Conservation (phyloP, 2,329 filamentous ascomycete species). For the Tetracladium maxilliforme region DNA sequence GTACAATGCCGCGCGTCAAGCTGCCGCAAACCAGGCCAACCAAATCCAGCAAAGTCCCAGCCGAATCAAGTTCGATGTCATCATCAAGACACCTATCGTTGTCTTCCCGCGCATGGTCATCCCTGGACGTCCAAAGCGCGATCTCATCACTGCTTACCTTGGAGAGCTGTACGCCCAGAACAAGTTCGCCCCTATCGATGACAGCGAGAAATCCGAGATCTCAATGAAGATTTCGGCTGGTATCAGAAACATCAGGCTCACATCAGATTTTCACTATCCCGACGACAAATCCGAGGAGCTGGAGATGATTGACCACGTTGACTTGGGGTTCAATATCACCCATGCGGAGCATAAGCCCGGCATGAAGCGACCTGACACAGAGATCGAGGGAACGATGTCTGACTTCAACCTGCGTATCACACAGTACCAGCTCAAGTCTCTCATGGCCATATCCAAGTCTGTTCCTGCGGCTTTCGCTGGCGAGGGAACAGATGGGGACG, state of each 20-base stretch:
- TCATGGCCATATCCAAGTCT: slow-evolving; percentile 74
- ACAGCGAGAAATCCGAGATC: slow-evolving; percentile 55
- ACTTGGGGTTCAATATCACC: slow-evolving; percentile 82
- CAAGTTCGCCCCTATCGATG: slow-evolving; percentile 73
- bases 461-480: slow-evolving; percentile 78
- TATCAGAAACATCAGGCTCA: slow-evolving; percentile 82
- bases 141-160: slow-evolving; percentile 81
- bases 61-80: slow-evolving; percentile 85
- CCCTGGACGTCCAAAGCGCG: slow-evolving; percentile 55
- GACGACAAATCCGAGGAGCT: slow-evolving; percentile 65
- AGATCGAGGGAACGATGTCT: slow-evolving; percentile 84
- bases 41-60: slow-evolving; percentile 84
- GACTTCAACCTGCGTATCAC: slow-evolving; percentile 84
- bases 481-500: slow-evolving; percentile 53
- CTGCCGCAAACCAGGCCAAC: slow-evolving; percentile 82
- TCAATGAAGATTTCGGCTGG: slow-evolving; percentile 86
- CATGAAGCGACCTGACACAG: slow-evolving; percentile 71
- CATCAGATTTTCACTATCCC: slow-evolving; percentile 74
- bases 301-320: slow-evolving; percentile 94
- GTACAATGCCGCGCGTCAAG: slow-evolving; percentile 92
- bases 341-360: slow-evolving; percentile 76
- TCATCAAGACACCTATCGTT: slow-evolving; percentile 89
- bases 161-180: slow-evolving; percentile 98
- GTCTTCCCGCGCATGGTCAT: slow-evolving; percentile 75
- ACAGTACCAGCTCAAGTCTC: slow-evolving; percentile 79